phyloP scores from a whole-genome alignment of 2,329 filamentous ascomycete genomes.

The Neofusicoccum sp. region DNA sequence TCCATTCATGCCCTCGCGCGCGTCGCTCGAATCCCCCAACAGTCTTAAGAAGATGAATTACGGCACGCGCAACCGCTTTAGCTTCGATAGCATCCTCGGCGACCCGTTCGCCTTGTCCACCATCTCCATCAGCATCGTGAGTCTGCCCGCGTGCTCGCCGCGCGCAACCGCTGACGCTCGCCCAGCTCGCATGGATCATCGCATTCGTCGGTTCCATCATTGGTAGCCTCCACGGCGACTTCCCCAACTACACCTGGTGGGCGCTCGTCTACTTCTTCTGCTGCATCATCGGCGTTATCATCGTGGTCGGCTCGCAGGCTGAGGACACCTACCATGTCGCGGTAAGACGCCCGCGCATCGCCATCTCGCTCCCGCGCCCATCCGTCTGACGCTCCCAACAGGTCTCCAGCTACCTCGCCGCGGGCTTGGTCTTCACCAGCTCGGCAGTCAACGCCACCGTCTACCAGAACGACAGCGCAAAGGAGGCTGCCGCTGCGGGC shows the following conservation, averaged over 20 bases:
- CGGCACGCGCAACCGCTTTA: constrained; percentile 56
- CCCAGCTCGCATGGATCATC: constrained; percentile 90
- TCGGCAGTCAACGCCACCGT: constrained; percentile 84
- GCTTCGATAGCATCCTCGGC: constrained; percentile 84
- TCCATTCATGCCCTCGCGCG: constrained; percentile 66
- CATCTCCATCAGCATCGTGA: constrained; percentile 84
- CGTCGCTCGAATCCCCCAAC: constrained; percentile 64
- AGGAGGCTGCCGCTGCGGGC: constrained; percentile 85
- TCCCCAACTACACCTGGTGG: constrained; percentile 93
- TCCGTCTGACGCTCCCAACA: constrained; percentile 33
- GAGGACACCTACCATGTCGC: constrained; percentile 89
- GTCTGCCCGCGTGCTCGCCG: constrained; percentile 37
- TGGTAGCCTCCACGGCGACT: constrained; percentile 57
- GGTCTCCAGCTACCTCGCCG: constrained; percentile 81
- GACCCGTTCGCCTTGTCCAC: constrained; percentile 96
- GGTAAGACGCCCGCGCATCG: constrained; percentile 38
- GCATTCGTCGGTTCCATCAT: constrained; percentile 84
- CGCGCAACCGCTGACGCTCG: constrained; percentile 23
- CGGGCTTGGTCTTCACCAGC: constrained; percentile 79
- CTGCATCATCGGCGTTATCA: constrained; percentile 73
- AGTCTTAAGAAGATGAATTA: constrained; percentile 78
- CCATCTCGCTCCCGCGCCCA: background rate
- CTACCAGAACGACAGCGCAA: constrained; percentile 69
- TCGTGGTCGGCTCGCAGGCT: constrained; percentile 81
- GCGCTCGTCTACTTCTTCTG: constrained; percentile 81